Base-by-base conservation (phyloP, 441 rosid species). In the Bocquillonia castaneifolia region DNA sequence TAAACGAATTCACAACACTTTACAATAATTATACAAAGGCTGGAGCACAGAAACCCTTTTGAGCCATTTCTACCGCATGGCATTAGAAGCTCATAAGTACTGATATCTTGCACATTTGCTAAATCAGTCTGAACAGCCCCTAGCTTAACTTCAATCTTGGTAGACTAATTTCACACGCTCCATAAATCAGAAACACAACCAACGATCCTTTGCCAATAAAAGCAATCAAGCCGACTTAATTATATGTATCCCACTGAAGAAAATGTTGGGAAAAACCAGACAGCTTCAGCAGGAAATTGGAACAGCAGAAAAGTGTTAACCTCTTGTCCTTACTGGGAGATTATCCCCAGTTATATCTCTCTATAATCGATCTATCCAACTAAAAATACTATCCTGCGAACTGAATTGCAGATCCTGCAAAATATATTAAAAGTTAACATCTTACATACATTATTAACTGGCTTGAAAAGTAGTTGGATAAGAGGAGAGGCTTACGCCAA, bases 331-430 rank as follows among this genome's bases (percentile, higher is more conserved):
- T 31, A 10, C 13, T 22, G 23, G 60, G 60, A 20, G 67, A 37
- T 57, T 70, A 56, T 34, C 63, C 56, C 42, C 28, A 31, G 0
- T 55, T 6, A 14, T 6, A 18, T 0, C 8, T 74, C 77, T 64
- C 84, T 83, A 84, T 23, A 80, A 13, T 47, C 81, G 73, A 68
- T 85, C 91, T 26, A 84, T 28, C 97, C 97, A 89, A n/a, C 77
- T 81, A 51, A 81, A 55, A 56, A 86, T 51, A 64, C 97, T 81
- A 72, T 91, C 99, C 47, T 91, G 91, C 25, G 99, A 89, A 68
- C 84, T 81, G 60, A 89, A 76, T 67, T 82, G 89, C 76, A 82
- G 69, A 72, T 86, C 89, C 91, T 86, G 82, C 78, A 76, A 61
- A 48, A 36, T 20, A 63, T 47, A 34, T 25, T 13, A 31, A 23